phyloP scores from a whole-genome alignment of 441 rosid species.

The Dalechampia spathulata region DNA sequence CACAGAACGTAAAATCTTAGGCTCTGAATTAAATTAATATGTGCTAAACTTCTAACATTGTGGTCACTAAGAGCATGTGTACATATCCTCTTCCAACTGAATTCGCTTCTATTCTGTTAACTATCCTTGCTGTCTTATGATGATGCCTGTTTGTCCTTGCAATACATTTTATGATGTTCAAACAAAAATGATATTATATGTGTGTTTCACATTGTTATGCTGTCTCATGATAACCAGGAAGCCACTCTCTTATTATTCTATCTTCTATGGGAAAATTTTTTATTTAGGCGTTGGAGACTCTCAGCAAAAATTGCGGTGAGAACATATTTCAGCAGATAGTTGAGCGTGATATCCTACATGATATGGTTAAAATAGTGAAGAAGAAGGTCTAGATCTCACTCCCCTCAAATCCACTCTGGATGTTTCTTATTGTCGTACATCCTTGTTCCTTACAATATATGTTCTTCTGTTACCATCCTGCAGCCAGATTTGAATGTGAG shows the following conservation, averaged over 20 bases:
- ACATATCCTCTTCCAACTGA: not conserved
- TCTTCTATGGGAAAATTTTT: slow-evolving; percentile 15
- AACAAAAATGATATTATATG: not conserved
- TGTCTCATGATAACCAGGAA: not conserved
- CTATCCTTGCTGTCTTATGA: not conserved
- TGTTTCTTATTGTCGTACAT: slow-evolving; percentile 11
- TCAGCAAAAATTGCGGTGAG: slow-evolving; percentile 94
- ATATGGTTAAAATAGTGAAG: slow-evolving; percentile 96
- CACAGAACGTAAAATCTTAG: not conserved
- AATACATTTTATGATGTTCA: not conserved
- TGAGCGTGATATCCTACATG: slow-evolving; percentile 92
- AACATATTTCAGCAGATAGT: slow-evolving; percentile 72
- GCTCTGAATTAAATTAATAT: not conserved
- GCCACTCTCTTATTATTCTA: not conserved
- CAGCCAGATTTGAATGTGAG: slow-evolving; percentile 93
- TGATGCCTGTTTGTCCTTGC: not conserved
- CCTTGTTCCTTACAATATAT: not conserved
- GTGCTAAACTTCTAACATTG: not conserved
- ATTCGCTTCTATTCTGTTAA: not conserved
- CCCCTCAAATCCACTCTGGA: not conserved
- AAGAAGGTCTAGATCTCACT: slow-evolving; percentile 56
- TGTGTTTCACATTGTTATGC: not conserved
- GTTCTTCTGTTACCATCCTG: slow-evolving; percentile 20
- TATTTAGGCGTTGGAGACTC: slow-evolving; percentile 78
- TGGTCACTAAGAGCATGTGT: not conserved